A percentile compares a stretch with the other conserved stretches of the same genome.
Conservation (phyloP, 208 protist genomes). For the Leishmania major region DNA sequence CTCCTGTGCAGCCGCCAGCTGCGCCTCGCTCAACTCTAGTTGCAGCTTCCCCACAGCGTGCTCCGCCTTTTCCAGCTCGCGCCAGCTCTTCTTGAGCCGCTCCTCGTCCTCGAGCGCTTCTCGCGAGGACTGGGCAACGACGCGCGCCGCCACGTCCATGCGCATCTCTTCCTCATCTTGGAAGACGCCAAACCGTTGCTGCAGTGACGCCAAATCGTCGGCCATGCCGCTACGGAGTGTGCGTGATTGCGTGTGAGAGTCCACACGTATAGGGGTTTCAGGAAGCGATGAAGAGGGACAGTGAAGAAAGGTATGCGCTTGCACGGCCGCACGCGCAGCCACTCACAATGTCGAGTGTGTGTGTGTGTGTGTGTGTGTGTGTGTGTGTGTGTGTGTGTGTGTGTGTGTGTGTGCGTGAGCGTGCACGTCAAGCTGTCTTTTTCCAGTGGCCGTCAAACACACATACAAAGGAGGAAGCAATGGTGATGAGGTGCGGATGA, state of each 20-base stretch:
- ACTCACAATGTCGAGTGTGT: not conserved
- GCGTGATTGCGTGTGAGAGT: not conserved
- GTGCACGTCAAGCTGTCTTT: not conserved
- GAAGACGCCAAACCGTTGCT: constrained; percentile 32
- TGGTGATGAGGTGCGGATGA: not conserved
- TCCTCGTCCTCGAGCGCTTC: constrained; percentile 53
- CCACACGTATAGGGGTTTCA: not conserved
- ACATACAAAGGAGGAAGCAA: not conserved
- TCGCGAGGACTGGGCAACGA: constrained; percentile 39
- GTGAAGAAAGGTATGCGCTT: not conserved
- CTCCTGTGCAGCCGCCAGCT: constrained; percentile 14
- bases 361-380: not conserved
- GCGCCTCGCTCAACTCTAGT: constrained; percentile 19
- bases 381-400: no score
- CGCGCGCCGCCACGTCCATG: constrained; percentile 49
- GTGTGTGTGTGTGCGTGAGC: not conserved
- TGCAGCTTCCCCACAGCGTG: constrained; percentile 28
- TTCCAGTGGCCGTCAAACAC: not conserved
- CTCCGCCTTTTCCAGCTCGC: constrained; percentile 39
- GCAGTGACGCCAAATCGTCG: constrained; percentile 51
- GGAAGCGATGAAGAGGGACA: no score
- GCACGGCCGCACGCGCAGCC: not conserved
- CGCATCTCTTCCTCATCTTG: constrained; percentile 64
- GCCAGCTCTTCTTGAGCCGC: constrained; percentile 41
- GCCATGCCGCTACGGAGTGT: constrained; percentile 25